Evolutionary conservation across 2,329 filamentous ascomycete species (phyloP), one percentile per base, ranked within the genome.

Genomic region (Botrytis deweyae): DNA sequence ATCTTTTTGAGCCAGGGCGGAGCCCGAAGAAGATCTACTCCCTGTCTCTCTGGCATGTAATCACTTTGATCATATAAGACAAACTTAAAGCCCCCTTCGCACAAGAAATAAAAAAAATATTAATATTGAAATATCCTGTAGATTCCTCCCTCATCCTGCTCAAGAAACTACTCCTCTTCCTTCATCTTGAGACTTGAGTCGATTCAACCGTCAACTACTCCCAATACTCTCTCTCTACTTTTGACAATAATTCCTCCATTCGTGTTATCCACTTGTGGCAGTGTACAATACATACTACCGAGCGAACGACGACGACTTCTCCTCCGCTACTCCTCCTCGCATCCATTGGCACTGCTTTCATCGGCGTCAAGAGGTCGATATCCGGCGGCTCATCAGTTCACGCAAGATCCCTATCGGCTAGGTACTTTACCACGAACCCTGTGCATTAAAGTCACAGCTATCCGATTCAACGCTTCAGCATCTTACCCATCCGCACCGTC

Each of bases 11-110:
- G 62, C 76, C 75, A 75, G 72, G 72, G 74, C 67, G 66, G 59
- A 74, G 74, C 66, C 76, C 76, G 70, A 72, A 73, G 75, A 74
- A 78, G 77, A 78, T 77, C 77, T 76, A 38, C 77, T 73, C 75
- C 77, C 76, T 77, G 68, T 74, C 72, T 75, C 74, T 74, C 72
- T 77, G 75, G 77, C 76, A 78, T 79, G 78, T 75, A 78, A 75
- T 79, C 75, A 69, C 65, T 40, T 72, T 73, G 70, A 73, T 78
- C 75, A 76, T 80, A 80, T 80, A 80, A 80, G 78, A 80, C 74
- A 79, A 69, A 70, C 52, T 42, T 65, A 58, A 73, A 76, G 73
- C 76, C 71, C 78, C 79, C 77, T 79, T 78, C 76, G 66, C 75
- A 76, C 69, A 67, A 67, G 63, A 62, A 62, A 42, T 64, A 73